Conservation (phyloP, 192 early-diverging fungal genomes). For the Gonapodya prolifera region DNA sequence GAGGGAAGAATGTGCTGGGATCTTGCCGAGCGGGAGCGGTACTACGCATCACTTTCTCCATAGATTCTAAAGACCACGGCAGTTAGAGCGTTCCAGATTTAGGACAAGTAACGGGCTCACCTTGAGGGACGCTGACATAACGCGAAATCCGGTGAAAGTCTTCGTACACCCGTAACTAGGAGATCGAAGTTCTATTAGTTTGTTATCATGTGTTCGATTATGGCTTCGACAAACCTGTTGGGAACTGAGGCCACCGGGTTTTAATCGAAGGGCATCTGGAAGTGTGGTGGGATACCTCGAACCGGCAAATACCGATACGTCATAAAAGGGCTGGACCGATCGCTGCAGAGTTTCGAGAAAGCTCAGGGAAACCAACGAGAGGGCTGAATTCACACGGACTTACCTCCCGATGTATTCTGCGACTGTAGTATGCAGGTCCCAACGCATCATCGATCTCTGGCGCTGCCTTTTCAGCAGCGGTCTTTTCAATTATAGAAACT, state of each 20-base stretch:
- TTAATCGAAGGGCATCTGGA: slow-evolving; percentile 76
- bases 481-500: slow-evolving; percentile 88
- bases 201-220: too few relatives aligned
- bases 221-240: slow-evolving; percentile 33
- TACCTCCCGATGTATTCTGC: slow-evolving; percentile 76
- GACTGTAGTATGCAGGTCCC: slow-evolving; percentile 43
- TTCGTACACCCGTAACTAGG: slow-evolving; percentile 27
- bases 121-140: not conserved
- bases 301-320: slow-evolving; percentile 61
- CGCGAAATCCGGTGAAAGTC: slow-evolving; percentile 23
- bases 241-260: slow-evolving; percentile 63
- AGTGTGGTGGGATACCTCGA: slow-evolving; percentile 72
- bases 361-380: not conserved
- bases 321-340: slow-evolving; percentile 81
- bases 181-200: not conserved
- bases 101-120: not conserved
- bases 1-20: not conserved
- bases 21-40: not conserved
- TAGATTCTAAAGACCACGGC: not conserved
- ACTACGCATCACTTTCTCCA: slow-evolving; percentile 4
- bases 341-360: slow-evolving; percentile 21
- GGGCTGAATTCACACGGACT: not conserved
- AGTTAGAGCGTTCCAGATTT: not conserved
- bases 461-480: slow-evolving; percentile 88
- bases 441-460: slow-evolving; percentile 87